Evolutionary conservation across 2,329 filamentous ascomycete genomes (phyloP).

Genomic region (Celoporthe dispersa): DNA sequence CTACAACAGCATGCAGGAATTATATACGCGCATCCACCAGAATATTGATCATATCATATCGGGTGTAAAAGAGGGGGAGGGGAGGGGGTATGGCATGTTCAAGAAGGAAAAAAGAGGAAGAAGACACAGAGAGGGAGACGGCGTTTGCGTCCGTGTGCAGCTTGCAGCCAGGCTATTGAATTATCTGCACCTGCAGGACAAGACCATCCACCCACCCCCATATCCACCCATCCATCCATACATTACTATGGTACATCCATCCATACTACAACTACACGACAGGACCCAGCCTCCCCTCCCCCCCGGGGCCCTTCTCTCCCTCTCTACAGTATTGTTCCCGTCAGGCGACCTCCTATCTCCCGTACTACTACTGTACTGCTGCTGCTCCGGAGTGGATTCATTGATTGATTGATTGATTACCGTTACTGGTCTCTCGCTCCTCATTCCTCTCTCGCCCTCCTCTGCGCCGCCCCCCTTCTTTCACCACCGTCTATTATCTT

Average conservation of each 20-base stretch:
- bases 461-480: not conserved
- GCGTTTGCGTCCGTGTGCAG: slow-evolving; percentile 8
- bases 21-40: not conserved
- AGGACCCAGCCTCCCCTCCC: not conserved
- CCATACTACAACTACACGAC: not conserved
- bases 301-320: not conserved
- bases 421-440: not conserved
- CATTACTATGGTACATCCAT: not conserved
- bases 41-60: not conserved
- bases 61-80: not conserved
- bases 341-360: slow-evolving; percentile 3
- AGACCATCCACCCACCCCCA: not conserved
- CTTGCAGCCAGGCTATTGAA: slow-evolving; percentile 13
- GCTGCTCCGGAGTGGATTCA: not conserved
- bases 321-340: not conserved
- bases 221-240: not conserved
- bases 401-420: not conserved
- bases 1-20: not conserved
- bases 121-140: not conserved
- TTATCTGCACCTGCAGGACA: slow-evolving; percentile 5
- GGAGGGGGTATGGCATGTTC: not conserved
- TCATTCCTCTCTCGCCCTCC: not conserved
- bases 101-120: no score
- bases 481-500: not conserved
- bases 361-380: not conserved